Evolutionary conservation across 2,329 filamentous ascomycete species (phyloP).

Genomic region (Colletotrichum tropicale): DNA sequence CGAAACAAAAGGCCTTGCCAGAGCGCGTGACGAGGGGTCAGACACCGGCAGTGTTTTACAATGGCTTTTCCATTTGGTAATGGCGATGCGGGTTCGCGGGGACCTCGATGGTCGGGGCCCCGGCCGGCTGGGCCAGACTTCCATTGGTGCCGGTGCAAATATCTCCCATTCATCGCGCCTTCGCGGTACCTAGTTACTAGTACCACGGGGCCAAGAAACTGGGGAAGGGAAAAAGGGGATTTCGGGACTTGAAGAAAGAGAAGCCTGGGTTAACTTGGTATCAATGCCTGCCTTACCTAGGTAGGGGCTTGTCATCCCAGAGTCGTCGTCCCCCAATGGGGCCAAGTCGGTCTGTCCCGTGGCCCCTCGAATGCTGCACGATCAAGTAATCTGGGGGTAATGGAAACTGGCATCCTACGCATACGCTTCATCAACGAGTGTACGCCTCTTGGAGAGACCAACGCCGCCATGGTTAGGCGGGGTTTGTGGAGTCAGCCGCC

Average conservation of each 20-base stretch:
- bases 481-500: constrained; percentile 18
- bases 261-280: not conserved
- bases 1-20: constrained; percentile 12
- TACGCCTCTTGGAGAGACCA: not conserved
- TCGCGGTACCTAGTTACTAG: not conserved
- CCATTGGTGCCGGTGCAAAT: not conserved
- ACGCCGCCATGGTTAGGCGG: not conserved
- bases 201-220: not conserved
- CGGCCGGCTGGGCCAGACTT: not conserved
- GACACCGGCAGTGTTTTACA: constrained; percentile 17
- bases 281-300: not conserved
- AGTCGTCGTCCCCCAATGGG: not conserved
- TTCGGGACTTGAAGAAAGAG: not conserved
- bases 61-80: constrained; percentile 21
- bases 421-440: not conserved
- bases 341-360: constrained; percentile 22
- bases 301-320: not conserved
- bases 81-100: constrained; percentile 13
- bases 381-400: constrained; percentile 27
- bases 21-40: constrained; percentile 12
- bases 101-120: constrained; percentile 8
- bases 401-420: constrained; percentile 16
- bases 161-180: not conserved
- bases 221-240: not conserved
- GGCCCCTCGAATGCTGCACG: constrained; percentile 14